Conservation (phyloP, 495 filamentous ascomycete genomes). For the Xylaria scruposa region DNA sequence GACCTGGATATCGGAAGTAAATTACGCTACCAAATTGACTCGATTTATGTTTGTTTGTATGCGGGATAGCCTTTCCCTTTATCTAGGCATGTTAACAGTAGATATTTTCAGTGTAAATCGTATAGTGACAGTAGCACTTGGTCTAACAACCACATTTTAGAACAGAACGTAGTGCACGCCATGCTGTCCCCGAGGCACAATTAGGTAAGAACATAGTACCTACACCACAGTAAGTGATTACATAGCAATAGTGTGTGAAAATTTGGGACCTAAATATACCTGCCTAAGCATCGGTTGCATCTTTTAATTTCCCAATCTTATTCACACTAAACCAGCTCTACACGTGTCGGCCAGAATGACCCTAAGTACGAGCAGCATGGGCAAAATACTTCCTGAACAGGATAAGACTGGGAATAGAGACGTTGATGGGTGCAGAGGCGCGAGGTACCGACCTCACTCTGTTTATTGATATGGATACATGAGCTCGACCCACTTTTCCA, state of each 20-base stretch:
- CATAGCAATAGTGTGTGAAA: background rate
- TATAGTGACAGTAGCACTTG: too few relatives aligned
- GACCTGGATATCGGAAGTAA: background rate
- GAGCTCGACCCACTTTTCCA: conserved; percentile 7
- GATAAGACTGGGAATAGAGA: conserved; percentile 2
- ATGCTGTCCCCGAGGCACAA: background rate
- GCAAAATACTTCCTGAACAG: conserved; percentile 23
- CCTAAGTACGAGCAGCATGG: background rate
- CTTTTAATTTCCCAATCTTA: conserved; percentile 22
- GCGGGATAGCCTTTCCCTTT: too few relatives aligned
- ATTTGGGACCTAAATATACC: background rate
- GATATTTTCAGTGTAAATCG: too few relatives aligned
- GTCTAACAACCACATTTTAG: too few relatives aligned
- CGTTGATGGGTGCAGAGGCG: background rate
- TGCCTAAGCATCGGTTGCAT: background rate
- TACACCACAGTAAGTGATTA: background rate
- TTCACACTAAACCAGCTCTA: background rate
- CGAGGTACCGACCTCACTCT: conserved; percentile 6
- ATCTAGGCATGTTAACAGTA: too few relatives aligned
- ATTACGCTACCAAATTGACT: background rate
- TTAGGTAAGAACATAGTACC: background rate
- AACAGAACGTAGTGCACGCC: background rate
- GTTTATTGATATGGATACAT: conserved; percentile 7
- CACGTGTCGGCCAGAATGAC: background rate
- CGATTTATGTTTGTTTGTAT: too few relatives aligned